Conservation (phyloP, 2,329 filamentous ascomycete genomes). For the Ophiostoma montium region DNA sequence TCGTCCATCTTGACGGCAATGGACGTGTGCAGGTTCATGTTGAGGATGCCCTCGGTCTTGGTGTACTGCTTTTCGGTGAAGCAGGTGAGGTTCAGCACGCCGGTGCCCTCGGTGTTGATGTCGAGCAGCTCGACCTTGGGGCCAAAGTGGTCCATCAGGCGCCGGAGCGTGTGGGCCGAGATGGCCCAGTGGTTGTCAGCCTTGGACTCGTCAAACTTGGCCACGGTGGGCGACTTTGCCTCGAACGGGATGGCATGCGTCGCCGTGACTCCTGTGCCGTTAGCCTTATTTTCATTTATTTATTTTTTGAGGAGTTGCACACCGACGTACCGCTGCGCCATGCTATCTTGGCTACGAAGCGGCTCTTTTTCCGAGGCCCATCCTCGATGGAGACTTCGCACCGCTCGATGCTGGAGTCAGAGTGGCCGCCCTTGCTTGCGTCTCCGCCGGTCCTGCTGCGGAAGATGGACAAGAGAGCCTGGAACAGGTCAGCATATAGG, state of each 20-base stretch:
- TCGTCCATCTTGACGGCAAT: conserved; percentile 64
- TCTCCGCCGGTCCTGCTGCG: conserved; percentile 50
- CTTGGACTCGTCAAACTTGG: conserved; percentile 54
- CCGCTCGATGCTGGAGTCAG: conserved; percentile 55
- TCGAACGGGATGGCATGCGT: conserved; percentile 68
- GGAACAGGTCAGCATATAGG: background rate
- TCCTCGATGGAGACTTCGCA: conserved; percentile 66
- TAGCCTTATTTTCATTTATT: too few relatives aligned
- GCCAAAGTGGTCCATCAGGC: conserved; percentile 69
- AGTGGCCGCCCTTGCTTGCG: conserved; percentile 40
- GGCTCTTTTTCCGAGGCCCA: conserved; percentile 53
- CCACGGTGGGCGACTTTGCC: conserved; percentile 57
- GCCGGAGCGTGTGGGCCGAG: conserved; percentile 53
- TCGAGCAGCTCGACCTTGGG: conserved; percentile 70
- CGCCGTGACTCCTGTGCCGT: conserved; percentile 55
- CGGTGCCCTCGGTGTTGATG: conserved; percentile 58
- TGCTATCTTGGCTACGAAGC: conserved; percentile 58
- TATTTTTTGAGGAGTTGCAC: background rate
- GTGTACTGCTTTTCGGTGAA: conserved; percentile 62
- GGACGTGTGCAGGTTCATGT: conserved; percentile 68
- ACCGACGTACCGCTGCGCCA: conserved; percentile 49
- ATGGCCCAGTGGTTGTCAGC: conserved; percentile 61
- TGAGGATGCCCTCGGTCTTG: conserved; percentile 48
- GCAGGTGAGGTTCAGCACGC: conserved; percentile 63
- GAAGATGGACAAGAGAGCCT: conserved; percentile 61